Evolutionary conservation across 2,329 filamentous ascomycete species (phyloP).

Genomic region (Mariannaea sp.): DNA sequence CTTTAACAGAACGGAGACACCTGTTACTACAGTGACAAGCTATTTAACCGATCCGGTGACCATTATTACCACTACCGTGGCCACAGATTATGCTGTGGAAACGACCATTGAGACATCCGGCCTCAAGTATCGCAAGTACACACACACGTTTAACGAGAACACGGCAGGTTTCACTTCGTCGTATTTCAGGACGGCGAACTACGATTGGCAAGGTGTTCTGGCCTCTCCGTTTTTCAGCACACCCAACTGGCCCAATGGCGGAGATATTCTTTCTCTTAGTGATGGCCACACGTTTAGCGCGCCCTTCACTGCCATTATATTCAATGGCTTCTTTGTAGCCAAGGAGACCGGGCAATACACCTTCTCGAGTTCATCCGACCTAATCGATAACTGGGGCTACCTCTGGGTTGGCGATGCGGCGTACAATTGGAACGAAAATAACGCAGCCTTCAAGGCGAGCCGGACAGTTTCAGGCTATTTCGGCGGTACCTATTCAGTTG

Average conservation of each 20-base stretch:
- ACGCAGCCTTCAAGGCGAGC: neutral
- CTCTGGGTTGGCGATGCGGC: slow-evolving; percentile 1
- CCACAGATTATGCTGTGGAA: neutral
- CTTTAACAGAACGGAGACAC: neutral
- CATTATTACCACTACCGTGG: neutral
- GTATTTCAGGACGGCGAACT: neutral
- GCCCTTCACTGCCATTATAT: neutral
- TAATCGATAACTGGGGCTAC: slow-evolving; percentile 7
- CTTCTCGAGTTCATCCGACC: neutral
- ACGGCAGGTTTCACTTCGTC: neutral
- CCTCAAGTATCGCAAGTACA: neutral
- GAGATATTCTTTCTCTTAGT: neutral
- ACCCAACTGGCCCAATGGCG: neutral
- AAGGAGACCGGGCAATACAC: neutral
- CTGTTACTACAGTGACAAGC: neutral
- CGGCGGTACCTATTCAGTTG: neutral
- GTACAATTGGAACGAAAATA: slow-evolving; percentile 1
- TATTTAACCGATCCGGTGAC: neutral
- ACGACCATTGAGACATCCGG: neutral
- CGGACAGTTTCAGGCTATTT: neutral
- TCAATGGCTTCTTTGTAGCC: slow-evolving; percentile 9
- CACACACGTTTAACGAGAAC: neutral
- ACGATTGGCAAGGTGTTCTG: neutral
- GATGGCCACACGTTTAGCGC: neutral
- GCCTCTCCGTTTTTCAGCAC: neutral